Percentiles rank a stretch among this genome's conserved stretches.
phyloP scores from a whole-genome alignment of 495 filamentous ascomycete species.

The Annulohypoxylon stygium region DNA sequence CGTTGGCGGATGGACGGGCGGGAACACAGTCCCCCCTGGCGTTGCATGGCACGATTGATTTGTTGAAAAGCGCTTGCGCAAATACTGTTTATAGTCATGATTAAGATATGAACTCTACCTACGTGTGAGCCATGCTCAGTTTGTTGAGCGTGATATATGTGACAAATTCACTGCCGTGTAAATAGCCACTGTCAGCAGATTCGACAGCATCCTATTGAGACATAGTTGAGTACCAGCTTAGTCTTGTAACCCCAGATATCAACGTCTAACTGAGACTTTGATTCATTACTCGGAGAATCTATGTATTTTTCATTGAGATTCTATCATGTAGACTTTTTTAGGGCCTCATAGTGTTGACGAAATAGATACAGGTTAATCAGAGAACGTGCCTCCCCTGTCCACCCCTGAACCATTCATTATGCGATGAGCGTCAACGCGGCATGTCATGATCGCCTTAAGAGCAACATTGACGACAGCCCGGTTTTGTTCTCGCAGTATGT shows the following conservation, averaged over 20 bases:
- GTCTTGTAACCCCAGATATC: too few species aligned
- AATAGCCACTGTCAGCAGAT: background rate
- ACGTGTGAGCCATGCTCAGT: background rate
- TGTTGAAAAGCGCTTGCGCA: conserved; percentile 9
- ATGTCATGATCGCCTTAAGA: background rate
- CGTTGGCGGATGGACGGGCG: conserved; percentile 12
- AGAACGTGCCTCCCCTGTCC: background rate
- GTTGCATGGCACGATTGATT: background rate
- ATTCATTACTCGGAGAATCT: too few species aligned
- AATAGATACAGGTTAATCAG: background rate
- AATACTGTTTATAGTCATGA: conserved; percentile 7
- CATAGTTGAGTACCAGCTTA: too few species aligned
- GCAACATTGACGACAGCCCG: background rate
- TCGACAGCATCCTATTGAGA: background rate
- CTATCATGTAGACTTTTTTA: background rate
- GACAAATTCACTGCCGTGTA: too few species aligned
- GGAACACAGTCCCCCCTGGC: conserved; percentile 1
- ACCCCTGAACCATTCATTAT: background rate
- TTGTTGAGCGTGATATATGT: background rate
- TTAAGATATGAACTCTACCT: conserved; percentile 4
- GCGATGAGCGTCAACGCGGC: background rate
- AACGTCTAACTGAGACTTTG: too few species aligned
- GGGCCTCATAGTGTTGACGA: background rate
- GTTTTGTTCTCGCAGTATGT: conserved; percentile 1
- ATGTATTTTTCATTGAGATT: too few species aligned